Evolutionary conservation across 2,329 filamentous ascomycete species (phyloP), one percentile per base, ranked within the genome.

Genomic region (Exophiala sp.): DNA sequence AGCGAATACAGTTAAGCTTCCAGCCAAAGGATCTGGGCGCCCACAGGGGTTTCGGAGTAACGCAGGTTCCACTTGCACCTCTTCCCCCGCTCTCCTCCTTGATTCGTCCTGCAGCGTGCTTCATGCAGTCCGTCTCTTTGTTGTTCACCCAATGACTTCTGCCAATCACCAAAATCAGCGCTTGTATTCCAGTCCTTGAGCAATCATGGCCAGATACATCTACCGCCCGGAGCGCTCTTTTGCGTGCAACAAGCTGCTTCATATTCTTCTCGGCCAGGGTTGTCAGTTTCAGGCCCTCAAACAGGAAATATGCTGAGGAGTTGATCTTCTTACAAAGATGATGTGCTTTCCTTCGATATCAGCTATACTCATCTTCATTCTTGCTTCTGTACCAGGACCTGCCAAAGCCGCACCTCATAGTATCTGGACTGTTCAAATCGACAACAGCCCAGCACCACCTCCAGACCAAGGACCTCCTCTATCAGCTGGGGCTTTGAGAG

Each of bases 381-480:
- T 49, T 58, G 36, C 53, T 38, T 44, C 50, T 36, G 14, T 50
- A 32, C 20, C 42, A 32, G 36, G 39, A 21, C 52, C 50, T 34
- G 36, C 55, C 21, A 35, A 32, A 29, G 61, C 61, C 29, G 48
- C 44, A 32, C 61, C 61, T 33, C 43, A 33, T 16, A 57, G 54
- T 35, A 48, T 62, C 40, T 63, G 62, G 62, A 43, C 50, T 16
- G 18, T 82, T 49, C 65, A 71, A 59, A 78, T 83, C 66, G 76
- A 82, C 65, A 77, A 76, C 60, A 73, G 73, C 59, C 81, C 82
- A 44, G 78, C 83, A 33, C 82, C 83, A 39, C 70, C 82, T 47
- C 77, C 82, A 52, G 78, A 83, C 69, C 74, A 84, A 71, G 82
- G 82, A 6, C 80, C 85, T 54, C 75, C 80, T 7, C 68, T 84